phyloP scores from a whole-genome alignment of 2,329 filamentous ascomycete species.

The Microcyclospora pomicola region DNA sequence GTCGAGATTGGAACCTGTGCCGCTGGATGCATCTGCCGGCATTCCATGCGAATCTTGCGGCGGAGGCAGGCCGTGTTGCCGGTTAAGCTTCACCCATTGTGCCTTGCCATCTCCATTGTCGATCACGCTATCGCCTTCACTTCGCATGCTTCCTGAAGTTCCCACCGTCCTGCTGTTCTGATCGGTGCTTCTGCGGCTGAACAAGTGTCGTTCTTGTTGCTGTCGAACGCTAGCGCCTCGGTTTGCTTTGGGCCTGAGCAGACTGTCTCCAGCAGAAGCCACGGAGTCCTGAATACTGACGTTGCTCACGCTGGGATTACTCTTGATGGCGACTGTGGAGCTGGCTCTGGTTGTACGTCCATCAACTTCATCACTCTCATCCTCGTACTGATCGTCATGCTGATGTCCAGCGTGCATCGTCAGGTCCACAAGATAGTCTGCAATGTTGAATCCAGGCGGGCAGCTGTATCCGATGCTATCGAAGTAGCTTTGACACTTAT shows the following conservation, averaged over 20 bases:
- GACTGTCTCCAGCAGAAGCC: slow-evolving; percentile 30
- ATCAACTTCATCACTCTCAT: slow-evolving; percentile 45
- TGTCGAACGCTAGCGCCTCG: slow-evolving; percentile 69
- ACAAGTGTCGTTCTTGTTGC: slow-evolving; percentile 81
- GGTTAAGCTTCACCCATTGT: slow-evolving; percentile 49
- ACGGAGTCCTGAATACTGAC: slow-evolving; percentile 47
- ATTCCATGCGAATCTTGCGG: slow-evolving; percentile 36
- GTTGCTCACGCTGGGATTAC: slow-evolving; percentile 70
- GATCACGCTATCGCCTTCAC: slow-evolving; percentile 39
- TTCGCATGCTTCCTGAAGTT: slow-evolving; percentile 33
- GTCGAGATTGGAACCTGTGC: slow-evolving; percentile 67
- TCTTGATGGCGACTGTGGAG: slow-evolving; percentile 79
- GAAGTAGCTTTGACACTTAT: slow-evolving; percentile 81
- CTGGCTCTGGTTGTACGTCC: slow-evolving; percentile 62
- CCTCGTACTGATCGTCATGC: slow-evolving; percentile 40
- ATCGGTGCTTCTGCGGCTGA: slow-evolving; percentile 61
- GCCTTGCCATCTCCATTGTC: slow-evolving; percentile 32
- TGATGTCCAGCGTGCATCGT: slow-evolving; percentile 81
- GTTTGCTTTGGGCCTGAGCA: slow-evolving; percentile 51
- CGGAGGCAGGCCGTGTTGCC: slow-evolving; percentile 33
- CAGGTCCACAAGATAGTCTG: slow-evolving; percentile 90
- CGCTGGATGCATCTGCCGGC: slow-evolving; percentile 20
- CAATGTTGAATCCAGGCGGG: slow-evolving; percentile 95
- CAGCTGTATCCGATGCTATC: slow-evolving; percentile 84
- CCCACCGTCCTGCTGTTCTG: slow-evolving; percentile 21